phyloP scores from a whole-genome alignment of 345 rosid genomes.

The Acer campestre region DNA sequence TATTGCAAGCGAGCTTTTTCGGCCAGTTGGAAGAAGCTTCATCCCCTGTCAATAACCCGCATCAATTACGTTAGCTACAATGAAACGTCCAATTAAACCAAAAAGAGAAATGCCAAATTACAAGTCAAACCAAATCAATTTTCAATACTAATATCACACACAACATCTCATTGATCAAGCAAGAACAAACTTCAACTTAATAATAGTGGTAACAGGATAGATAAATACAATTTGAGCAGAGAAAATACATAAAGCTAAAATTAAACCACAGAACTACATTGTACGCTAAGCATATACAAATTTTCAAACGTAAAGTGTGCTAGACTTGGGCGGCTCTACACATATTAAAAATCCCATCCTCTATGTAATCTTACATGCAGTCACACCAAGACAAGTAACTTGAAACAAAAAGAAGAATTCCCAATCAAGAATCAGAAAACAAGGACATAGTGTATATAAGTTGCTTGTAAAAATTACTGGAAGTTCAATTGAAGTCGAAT shows the following conservation, averaged over 20 bases:
- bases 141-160: background rate
- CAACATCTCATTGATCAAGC: background rate
- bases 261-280: background rate
- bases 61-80: constrained; percentile 10
- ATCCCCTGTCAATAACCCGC: constrained; percentile 63
- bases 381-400: background rate
- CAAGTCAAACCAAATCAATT: constrained; percentile 1
- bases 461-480: background rate
- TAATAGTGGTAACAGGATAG: background rate
- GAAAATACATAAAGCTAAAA: background rate
- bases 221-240: background rate
- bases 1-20: constrained; percentile 77
- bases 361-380: background rate
- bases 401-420: background rate
- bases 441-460: background rate
- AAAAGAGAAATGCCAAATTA: background rate
- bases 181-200: background rate
- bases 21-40: constrained; percentile 91
- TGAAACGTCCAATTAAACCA: background rate
- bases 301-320: background rate
- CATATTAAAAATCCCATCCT: constrained; percentile 5
- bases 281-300: background rate
- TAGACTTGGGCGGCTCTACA: background rate
- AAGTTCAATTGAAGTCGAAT: background rate
- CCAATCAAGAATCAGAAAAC: background rate